Percentiles rank a stretch among this genome's conserved stretches.
Evolutionary conservation across 805 yeast genomes (phyloP).

Genomic region (Saccharomyces jurei): DNA sequence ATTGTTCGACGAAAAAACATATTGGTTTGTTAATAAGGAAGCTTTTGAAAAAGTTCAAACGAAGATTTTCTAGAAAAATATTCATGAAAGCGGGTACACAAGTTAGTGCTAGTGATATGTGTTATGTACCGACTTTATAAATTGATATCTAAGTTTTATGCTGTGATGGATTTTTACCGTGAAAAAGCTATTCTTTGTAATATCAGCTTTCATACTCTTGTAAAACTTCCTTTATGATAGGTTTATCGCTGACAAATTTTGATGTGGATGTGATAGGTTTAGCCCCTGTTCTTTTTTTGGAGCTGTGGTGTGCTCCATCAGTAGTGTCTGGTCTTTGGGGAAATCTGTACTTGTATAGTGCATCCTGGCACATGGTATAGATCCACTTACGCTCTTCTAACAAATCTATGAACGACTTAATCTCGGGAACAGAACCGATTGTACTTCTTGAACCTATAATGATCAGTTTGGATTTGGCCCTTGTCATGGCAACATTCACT

Average conservation of each 20-base stretch:
- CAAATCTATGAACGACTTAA: constrained; percentile 48
- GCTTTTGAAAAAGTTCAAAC: constrained; percentile 43
- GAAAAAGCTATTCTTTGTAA: not conserved
- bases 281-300: constrained; percentile 1
- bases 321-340: not conserved
- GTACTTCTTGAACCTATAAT: constrained; percentile 74
- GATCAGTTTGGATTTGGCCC: constrained; percentile 78
- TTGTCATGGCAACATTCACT: constrained; percentile 86
- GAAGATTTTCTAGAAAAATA: not conserved
- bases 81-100: not conserved
- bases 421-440: constrained; percentile 16
- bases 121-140: not conserved
- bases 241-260: constrained; percentile 13
- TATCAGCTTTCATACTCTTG: constrained; percentile 3
- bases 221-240: constrained; percentile 18
- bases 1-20: constrained; percentile 43
- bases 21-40: constrained; percentile 79
- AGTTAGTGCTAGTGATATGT: not conserved
- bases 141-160: not conserved
- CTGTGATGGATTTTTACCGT: not conserved
- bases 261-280: constrained; percentile 11
- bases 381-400: constrained; percentile 57
- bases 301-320: not conserved
- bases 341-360: not conserved
- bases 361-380: constrained; percentile 20